Evolutionary conservation across 331 rosid species (phyloP), one percentile per base, ranked within the genome.

Genomic region (Dryas integrifolia): DNA sequence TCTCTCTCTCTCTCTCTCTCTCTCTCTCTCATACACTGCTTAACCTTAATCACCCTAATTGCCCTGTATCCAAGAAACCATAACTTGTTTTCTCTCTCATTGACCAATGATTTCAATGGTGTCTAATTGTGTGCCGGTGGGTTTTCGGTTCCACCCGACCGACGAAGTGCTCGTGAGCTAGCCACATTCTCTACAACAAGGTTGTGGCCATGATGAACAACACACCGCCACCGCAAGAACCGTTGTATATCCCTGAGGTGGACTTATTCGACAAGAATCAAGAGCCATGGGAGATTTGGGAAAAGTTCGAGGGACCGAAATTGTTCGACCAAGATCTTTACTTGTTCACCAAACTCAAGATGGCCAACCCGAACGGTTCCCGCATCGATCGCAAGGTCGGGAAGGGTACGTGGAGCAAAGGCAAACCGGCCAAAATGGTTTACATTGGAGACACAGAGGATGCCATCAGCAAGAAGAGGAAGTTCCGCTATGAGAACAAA

Each of bases 301-400:
- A 55, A 0, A 44, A 21, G 26, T 70, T 55, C 5, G 61, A 35
- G 35, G 75, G 75, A 24, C 41, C 43, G 43, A 53, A 70, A 24
- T 47, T 70, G 38, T 15, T 9, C 1, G 47, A 44, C 49, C 55
- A 44, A 61, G 75, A 57, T 14, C 8, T 70, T 44, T 70, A 56
- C 43, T 56, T 70, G 4, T 43, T 56, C 40, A 43, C 65, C 38
- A 40, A 70, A 6, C 48, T 43, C 30, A 70, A 43, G 45, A 70
- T 21, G 53, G 46, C 56, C 5, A 43, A 18, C 65, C 74, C 45
- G 2, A 70, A 70, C 26, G 69, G 69, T 6, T 65, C 69, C 9
- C 65, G 65, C 44, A 43, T 70, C 13, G 74, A 60, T 2, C 53
- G 74, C 4, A 70, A 57, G 53, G 16, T 55, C 4, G 74, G 55